Base-by-base conservation (phyloP, 768 basidiomycete genomes). In the Lactarius pseudohatsudake region DNA sequence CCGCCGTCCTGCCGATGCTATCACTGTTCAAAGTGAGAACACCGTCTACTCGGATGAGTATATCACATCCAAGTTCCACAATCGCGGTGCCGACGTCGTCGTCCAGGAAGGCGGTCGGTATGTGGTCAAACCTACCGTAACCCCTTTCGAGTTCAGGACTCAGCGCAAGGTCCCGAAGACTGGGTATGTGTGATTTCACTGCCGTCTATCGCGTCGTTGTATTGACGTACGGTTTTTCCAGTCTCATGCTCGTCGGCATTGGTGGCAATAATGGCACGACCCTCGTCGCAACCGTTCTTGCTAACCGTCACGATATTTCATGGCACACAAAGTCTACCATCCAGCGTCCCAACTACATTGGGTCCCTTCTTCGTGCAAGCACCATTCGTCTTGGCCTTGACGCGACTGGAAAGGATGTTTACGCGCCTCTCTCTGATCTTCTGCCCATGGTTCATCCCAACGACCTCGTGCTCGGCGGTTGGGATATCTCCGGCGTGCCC, bases 221-320 rank as follows among this genome's bases (percentile, higher is more conserved):
- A 10, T 69, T 59, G 45, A 62, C 47, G 54, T 64, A 59, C 22
- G 28, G 9, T 18, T 67, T 43, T 62, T 62, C 59, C 68, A 98
- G 96, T 63, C 84, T 99, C 70, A 90, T 99, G 91, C 90, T 99
- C 86, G 89, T 98, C 72, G 97, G 97, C 66, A 79, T 95, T 65
- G 96, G 96, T 65, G 96, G 97, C 61, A 99, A 99, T 85, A 99
- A 99, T 75, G 97, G 96, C 60, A 85, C 91, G 57, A 98, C 96
- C 32, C 84, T 98, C 57, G 89, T 88, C 69, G 96, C 97, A 15
- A 97, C 96, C 68, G 88, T 98, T 76, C 86, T 97, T 72, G 97
- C 97, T 73, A 98, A 98, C 83, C 88, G 88, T 71, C 91, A 98
- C 82, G 88, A 91, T 77, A 94, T 98, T 77, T 79, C 83, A 66